These are phyloP conservation scores for Colletotrichum sp. DNA, from an alignment of 2,329 filamentous ascomycete species.

Conservation along the genomic window DNA sequence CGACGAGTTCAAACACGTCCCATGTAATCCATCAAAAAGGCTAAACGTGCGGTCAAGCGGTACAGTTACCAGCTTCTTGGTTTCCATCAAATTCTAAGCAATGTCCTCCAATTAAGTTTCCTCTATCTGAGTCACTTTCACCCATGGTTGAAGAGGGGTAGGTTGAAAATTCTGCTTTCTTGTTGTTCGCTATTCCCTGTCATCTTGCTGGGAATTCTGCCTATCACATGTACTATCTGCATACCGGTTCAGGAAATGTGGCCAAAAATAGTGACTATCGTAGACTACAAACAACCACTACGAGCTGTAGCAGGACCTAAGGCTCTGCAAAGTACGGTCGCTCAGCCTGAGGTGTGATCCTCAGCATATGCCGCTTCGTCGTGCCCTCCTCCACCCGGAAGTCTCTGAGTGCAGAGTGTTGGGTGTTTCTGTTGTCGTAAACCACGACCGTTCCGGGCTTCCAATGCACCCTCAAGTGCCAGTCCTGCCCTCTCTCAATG, in stretches of 20 bases:
- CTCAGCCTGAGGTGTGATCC: background rate
- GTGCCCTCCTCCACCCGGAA: background rate
- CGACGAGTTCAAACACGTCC: background rate
- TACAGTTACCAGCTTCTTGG: background rate
- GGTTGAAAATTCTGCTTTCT: background rate
- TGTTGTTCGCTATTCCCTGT: background rate
- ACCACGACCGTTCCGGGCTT: background rate
- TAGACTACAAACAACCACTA: background rate
- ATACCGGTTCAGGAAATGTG: background rate
- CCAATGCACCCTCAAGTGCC: background rate
- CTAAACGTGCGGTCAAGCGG: background rate
- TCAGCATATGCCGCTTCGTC: background rate
- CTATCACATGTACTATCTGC: background rate
- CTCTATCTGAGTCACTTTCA: background rate
- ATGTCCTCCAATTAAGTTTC: background rate
- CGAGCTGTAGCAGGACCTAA: background rate
- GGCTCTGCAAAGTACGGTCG: background rate
- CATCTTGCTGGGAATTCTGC: background rate
- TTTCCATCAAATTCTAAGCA: background rate
- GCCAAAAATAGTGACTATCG: background rate
- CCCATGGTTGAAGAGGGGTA: background rate
- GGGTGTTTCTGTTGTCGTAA: background rate
- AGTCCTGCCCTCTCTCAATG: background rate
- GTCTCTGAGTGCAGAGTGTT: background rate
- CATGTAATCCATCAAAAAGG: background rate